These are phyloP conservation scores for Oryza meyeriana DNA, from an alignment of 176 grass and related monocot species.

Conservation along the genomic window DNA sequence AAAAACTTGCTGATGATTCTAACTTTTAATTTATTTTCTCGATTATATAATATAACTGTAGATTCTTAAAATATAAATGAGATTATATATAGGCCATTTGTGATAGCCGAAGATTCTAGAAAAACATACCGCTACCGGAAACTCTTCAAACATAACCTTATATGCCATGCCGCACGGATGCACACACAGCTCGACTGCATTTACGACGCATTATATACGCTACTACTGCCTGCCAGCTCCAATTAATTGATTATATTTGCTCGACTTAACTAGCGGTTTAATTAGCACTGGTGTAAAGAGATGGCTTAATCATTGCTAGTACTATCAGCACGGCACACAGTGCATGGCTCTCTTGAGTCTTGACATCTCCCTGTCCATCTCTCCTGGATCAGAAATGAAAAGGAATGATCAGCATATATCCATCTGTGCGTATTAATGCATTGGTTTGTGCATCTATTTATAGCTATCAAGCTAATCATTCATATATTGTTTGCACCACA, in stretches of 20 bases:
- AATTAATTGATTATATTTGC: background rate
- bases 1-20: too few species aligned
- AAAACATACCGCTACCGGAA: too few species aligned
- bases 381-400: background rate
- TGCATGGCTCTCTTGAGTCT: background rate
- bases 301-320: background rate
- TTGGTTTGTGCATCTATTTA: background rate
- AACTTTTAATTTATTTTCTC: too few species aligned
- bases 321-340: background rate
- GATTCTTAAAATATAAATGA: too few species aligned
- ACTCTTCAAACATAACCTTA: too few species aligned
- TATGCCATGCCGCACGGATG: background rate
- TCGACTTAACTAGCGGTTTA: background rate
- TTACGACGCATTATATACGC: background rate
- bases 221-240: background rate
- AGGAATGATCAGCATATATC: background rate
- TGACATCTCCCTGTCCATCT: background rate
- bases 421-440: background rate
- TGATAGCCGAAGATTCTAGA: too few species aligned
- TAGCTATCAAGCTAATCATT: background rate
- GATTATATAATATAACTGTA: too few species aligned
- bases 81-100: too few species aligned
- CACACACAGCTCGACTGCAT: slow-evolving; percentile 9
- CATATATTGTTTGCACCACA: background rate
- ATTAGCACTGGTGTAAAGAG: background rate